phyloP scores from a whole-genome alignment of 768 basidiomycete genomes.

The Strobilomyces dryophilus region DNA sequence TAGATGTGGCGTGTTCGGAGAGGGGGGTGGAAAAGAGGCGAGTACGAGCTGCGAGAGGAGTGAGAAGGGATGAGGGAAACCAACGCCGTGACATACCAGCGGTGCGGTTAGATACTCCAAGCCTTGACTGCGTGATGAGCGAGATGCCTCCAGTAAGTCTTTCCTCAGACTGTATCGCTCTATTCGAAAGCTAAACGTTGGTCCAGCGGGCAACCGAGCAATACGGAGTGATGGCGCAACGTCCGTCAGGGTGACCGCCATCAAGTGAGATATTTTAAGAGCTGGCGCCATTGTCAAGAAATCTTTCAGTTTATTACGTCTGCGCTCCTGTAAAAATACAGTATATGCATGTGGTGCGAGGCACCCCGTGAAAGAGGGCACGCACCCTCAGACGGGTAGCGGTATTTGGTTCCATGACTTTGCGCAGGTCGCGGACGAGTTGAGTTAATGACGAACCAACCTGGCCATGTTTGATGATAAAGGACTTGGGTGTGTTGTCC shows the following conservation, averaged over 20 bases:
- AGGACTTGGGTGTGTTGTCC: constrained; percentile 72
- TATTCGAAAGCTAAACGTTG: constrained; percentile 89
- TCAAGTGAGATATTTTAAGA: constrained; percentile 85
- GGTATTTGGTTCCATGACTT: constrained; percentile 98
- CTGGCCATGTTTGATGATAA: constrained; percentile 94
- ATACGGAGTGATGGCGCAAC: constrained; percentile 84
- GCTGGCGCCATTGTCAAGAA: constrained; percentile 90
- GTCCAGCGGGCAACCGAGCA: constrained; percentile 82
- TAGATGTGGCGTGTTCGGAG: constrained; percentile 74
- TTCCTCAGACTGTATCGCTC: constrained; percentile 91
- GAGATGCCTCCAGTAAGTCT: constrained; percentile 66
- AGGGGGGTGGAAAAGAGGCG: constrained; percentile 77
- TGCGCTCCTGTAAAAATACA: constrained; percentile 65
- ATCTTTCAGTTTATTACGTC: constrained; percentile 87
- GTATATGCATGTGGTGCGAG: constrained; percentile 6
- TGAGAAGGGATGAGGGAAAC: neutral
- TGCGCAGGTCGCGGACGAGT: constrained; percentile 88
- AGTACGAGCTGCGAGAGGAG: constrained; percentile 63
- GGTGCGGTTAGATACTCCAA: constrained; percentile 92
- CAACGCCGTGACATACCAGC: constrained; percentile 50
- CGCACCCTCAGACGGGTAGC: constrained; percentile 84
- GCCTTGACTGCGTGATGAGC: constrained; percentile 69
- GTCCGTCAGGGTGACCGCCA: constrained; percentile 87
- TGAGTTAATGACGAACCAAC: constrained; percentile 85
- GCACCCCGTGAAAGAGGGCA: constrained; percentile 6